Conservation (phyloP, 192 early-diverging fungal species). For the Chytriomyces sp. region DNA sequence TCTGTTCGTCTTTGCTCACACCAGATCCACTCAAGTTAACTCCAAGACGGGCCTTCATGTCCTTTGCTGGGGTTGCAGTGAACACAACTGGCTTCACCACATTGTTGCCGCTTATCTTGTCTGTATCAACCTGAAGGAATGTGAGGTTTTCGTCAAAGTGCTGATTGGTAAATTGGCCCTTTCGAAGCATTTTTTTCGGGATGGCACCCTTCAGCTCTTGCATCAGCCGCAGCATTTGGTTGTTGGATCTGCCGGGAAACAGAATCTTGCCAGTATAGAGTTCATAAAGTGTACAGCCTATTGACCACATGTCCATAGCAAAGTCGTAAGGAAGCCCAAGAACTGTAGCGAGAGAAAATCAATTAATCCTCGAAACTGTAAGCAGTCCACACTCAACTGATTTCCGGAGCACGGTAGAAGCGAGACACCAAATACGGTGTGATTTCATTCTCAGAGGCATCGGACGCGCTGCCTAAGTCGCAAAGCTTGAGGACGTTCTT, state of each 20-base stretch:
- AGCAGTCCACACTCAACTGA: constrained; percentile 57
- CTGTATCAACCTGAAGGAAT: constrained; percentile 65
- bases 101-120: constrained; percentile 62
- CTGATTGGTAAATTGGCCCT: constrained; percentile 77
- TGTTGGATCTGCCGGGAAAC: constrained; percentile 91
- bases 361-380: neutral
- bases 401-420: constrained; percentile 97
- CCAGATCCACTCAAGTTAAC: constrained; percentile 45
- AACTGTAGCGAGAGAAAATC: constrained; percentile 44
- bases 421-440: constrained; percentile 95
- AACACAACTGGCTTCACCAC: constrained; percentile 68
- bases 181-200: constrained; percentile 77
- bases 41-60: constrained; percentile 72
- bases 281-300: constrained; percentile 95
- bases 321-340: constrained; percentile 88
- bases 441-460: constrained; percentile 85
- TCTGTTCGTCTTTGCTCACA: constrained; percentile 59
- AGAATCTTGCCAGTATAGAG: constrained; percentile 93
- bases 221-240: constrained; percentile 92
- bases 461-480: constrained; percentile 92
- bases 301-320: constrained; percentile 93
- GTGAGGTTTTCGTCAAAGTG: constrained; percentile 84
- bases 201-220: constrained; percentile 93
- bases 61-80: constrained; percentile 63
- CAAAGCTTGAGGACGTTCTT: constrained; percentile 85